phyloP scores from a whole-genome alignment of 805 yeast species.

The Candida quercuum region DNA sequence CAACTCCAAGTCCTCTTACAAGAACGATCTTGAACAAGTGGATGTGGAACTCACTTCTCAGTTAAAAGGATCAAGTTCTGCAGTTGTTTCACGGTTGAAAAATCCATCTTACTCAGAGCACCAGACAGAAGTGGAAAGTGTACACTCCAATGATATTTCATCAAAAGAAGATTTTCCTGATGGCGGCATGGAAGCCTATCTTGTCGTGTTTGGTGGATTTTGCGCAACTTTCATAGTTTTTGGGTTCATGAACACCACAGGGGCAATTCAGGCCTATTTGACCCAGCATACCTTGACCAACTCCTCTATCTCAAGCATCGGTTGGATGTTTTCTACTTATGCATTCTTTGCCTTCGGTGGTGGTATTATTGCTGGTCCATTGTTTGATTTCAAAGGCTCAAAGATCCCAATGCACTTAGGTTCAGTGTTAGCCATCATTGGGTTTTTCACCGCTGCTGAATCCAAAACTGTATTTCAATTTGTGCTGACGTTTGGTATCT shows the following conservation, averaged over 20 bases:
- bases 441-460: constrained; percentile 47
- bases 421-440: constrained; percentile 36
- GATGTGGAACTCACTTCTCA: not conserved
- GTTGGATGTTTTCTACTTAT: constrained; percentile 58
- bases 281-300: constrained; percentile 43
- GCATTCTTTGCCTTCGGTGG: constrained; percentile 24
- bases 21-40: not conserved
- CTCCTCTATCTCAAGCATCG: constrained; percentile 42
- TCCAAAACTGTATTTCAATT: constrained; percentile 52
- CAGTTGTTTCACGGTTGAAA: not conserved
- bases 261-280: constrained; percentile 63
- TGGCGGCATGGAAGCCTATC: constrained; percentile 37
- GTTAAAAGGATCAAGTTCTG: not conserved
- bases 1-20: not conserved
- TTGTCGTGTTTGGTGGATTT: constrained; percentile 33
- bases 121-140: no score
- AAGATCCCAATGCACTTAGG: constrained; percentile 40
- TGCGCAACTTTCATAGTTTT: constrained; percentile 52
- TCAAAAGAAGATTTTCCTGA: constrained; percentile 26
- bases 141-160: not conserved
- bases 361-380: constrained; percentile 35
- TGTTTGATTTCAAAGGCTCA: constrained; percentile 64
- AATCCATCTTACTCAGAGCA: not conserved
- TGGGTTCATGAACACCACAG: constrained; percentile 63
- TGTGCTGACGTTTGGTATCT: constrained; percentile 46